Percentiles rank a stretch among this genome's conserved stretches.
Conservation (phyloP, 306 rosid genomes). For the Phaseolus lunatus region DNA sequence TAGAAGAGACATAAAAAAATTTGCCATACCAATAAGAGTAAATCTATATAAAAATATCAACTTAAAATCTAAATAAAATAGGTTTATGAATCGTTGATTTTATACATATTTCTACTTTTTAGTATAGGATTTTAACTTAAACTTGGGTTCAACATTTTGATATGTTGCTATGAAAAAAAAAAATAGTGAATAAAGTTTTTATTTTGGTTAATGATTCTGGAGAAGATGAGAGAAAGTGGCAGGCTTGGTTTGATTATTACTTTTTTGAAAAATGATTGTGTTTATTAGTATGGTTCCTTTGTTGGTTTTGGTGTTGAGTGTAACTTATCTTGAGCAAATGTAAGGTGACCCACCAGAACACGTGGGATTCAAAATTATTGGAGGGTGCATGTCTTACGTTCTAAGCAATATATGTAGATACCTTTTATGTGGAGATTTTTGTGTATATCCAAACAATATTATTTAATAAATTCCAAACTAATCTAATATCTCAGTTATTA, state of each 20-base stretch:
- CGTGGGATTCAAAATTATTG: conserved; percentile 28
- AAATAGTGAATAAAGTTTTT: conserved; percentile 14
- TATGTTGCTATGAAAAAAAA: conserved; percentile 42
- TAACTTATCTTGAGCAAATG: conserved; percentile 32
- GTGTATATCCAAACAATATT: conserved; percentile 2
- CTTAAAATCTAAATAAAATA: no score
- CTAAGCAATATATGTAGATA: not conserved
- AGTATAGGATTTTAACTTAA: no score
- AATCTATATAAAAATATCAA: no score
- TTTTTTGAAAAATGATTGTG: conserved; percentile 17
- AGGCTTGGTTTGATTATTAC: conserved; percentile 42
- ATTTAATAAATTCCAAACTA: not conserved
- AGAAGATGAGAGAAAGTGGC: conserved; percentile 24
- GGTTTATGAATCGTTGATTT: no score
- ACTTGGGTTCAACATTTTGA: no score
- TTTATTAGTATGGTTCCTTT: conserved; percentile 18
- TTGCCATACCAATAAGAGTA: no score
- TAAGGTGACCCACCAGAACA: conserved; percentile 31
- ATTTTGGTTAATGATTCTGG: conserved; percentile 34
- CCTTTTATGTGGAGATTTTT: not conserved
- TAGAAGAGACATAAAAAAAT: no score
- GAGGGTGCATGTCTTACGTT: conserved; percentile 1
- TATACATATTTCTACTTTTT: no score
- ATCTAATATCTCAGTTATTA: no score
- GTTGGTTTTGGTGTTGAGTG: conserved; percentile 23